These are phyloP conservation scores for Fraxinus sp. DNA, from an alignment of 305 asterid species.

Conservation along the genomic window DNA sequence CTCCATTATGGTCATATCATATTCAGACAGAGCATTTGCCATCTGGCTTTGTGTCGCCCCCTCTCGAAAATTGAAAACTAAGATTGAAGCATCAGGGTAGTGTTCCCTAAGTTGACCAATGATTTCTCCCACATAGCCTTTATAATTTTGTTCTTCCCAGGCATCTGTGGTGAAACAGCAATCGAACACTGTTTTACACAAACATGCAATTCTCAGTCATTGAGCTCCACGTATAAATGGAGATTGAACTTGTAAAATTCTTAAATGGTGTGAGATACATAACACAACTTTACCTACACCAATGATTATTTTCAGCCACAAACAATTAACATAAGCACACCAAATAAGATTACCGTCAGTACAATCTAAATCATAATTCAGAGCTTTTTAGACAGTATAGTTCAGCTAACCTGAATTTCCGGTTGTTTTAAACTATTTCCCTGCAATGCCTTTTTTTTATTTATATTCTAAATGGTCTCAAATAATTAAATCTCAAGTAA, in stretches of 20 bases:
- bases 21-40: slow-evolving; percentile 66
- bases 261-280: not conserved
- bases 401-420: slow-evolving; percentile 11
- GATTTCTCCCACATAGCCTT: slow-evolving; percentile 66
- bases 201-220: slow-evolving; percentile 21
- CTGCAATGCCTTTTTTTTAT: not conserved
- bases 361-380: not conserved
- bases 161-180: slow-evolving; percentile 82
- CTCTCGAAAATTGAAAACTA: slow-evolving; percentile 85
- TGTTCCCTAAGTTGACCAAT: slow-evolving; percentile 66
- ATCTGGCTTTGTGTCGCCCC: slow-evolving; percentile 62
- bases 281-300: slow-evolving; percentile 7
- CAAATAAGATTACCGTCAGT: slow-evolving; percentile 5
- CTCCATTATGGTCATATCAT: slow-evolving; percentile 89
- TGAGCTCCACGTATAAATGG: slow-evolving; percentile 11
- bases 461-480: not conserved
- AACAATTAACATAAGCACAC: not conserved
- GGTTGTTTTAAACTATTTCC: not conserved
- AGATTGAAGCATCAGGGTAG: slow-evolving; percentile 73
- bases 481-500: not conserved
- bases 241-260: not conserved
- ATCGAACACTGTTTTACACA: slow-evolving; percentile 64
- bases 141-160: slow-evolving; percentile 67
- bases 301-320: not conserved
- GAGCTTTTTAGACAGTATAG: not conserved